Evolutionary conservation across 805 yeast genomes (phyloP), one percentile per base, ranked within the genome.

Genomic region (Maudiozyma barnettii): DNA sequence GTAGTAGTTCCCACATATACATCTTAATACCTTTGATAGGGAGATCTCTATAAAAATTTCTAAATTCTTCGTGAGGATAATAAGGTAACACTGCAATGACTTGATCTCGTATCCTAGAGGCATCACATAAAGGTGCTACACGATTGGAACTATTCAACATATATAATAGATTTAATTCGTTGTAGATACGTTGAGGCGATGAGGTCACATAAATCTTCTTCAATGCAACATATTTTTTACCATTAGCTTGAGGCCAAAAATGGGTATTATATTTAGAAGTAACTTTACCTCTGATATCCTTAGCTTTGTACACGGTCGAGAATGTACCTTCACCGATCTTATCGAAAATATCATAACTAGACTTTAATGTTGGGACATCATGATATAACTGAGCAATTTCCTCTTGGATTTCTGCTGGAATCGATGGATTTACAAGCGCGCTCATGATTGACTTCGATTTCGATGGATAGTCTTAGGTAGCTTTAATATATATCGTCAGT

Each of bases 161-260:
- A 60, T 84, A 83, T 30, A 93, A 72, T 42, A 93, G 68, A 53
- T 82, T 82, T 52, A 93, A 74, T 64, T 93, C 99, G 63, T 90
- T 90, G 56, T 78, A 80, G 40, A 93, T 91, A 65, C 99, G 76
- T 52, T 79, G 82, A 0, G 98, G 97, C 7, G 97, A 88, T 1
- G 96, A 86, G 0, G 99, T 93, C 19, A 90, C 98, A 64, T 91
- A 90, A 42, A 93, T 88, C 58, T 93, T 79, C 63, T 93, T 93
- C 54, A 93, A 71, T 1, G 99, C 99, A 48, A 93, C 98, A 45
- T 61, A 67, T 31, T 60, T 58, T 33, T 59, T 50, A 61, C 70
- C 51, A 65, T 70, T 48, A 61, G 71, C 52, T 64, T 70, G 49
- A 7, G 57, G 47, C 67, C 67, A 64, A 47, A 61, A 61, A 48